phyloP scores from a whole-genome alignment of 805 yeast species.

The Priceomyces haplophilus region DNA sequence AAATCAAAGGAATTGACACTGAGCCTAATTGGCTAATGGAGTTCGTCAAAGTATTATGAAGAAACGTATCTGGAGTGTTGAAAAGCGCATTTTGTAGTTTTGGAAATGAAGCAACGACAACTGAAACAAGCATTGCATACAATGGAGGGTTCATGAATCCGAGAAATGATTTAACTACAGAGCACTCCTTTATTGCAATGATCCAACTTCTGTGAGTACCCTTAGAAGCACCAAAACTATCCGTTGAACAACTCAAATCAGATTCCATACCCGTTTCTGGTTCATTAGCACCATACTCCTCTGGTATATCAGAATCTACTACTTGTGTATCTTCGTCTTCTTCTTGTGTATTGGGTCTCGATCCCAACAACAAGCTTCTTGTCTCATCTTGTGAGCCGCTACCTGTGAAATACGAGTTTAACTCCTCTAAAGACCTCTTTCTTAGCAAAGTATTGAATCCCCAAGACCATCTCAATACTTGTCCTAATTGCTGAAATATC shows the following conservation, averaged over 20 bases:
- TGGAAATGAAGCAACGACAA: slow-evolving; percentile 67
- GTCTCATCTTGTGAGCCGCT: slow-evolving; percentile 7
- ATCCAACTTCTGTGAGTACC: neutral
- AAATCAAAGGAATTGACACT: slow-evolving; percentile 73
- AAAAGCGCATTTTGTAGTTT: slow-evolving; percentile 55
- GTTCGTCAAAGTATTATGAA: slow-evolving; percentile 61
- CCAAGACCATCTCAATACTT: slow-evolving; percentile 83
- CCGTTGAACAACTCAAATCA: neutral
- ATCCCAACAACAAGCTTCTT: neutral
- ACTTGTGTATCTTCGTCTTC: slow-evolving; percentile 2
- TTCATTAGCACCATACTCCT: neutral
- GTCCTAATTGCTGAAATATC: slow-evolving; percentile 81
- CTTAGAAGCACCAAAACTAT: neutral
- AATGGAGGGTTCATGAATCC: slow-evolving; percentile 77
- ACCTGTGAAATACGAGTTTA: slow-evolving; percentile 18
- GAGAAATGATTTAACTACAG: slow-evolving; percentile 22
- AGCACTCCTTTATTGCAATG: slow-evolving; percentile 5
- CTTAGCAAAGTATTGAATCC: slow-evolving; percentile 71
- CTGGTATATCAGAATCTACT: neutral
- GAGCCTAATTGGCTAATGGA: slow-evolving; percentile 66
- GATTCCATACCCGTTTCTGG: neutral
- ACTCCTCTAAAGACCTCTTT: slow-evolving; percentile 43
- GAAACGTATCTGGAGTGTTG: slow-evolving; percentile 50
- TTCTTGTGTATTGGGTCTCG: neutral
- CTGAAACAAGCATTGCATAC: slow-evolving; percentile 69